Base-by-base conservation (phyloP, 345 rosid species). In the Toxicodendron radicans region DNA sequence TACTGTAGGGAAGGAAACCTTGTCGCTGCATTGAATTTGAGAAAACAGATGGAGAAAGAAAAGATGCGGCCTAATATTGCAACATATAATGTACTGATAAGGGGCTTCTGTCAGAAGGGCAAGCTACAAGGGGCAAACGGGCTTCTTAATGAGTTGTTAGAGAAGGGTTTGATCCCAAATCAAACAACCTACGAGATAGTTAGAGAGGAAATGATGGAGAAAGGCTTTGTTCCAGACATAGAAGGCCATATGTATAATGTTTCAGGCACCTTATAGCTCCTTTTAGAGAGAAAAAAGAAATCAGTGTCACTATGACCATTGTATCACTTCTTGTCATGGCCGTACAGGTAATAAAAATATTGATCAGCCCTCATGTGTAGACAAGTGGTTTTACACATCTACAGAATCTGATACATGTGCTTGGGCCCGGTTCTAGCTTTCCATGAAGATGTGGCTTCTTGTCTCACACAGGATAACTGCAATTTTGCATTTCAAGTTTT, bases 81-180 rank as follows among this genome's bases (percentile, higher is more conserved):
- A 9, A 87, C 97, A 1, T 90, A 80, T 74, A 93, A 93, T 59
- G 90, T 91, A 65, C 82, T 91, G 59, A 70, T 93, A 62, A 86
- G 79, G 75, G 98, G 93, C 41, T 86, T 84, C 51, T 91, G 88
- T 48, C 81, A 68, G 76, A 81, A 88, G 81, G 91, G 93, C 5
- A 91, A 85, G 73, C 68, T 93, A 68, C 90, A 90, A 80, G 83
- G 86, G 60, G 97, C 95, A 71, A 91, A 93, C 79, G 68, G 61
- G 72, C 86, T 92, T 72, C 88, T 94, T 70, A 92, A 92, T 85
- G 98, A 91, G 86, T 87, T 93, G 95, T 75, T 94, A 80, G 94
- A 94, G 90, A 88, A 81, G 82, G 98, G 97, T 80, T 56, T 94
- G 75, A 73, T 88, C 61, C 97, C 94, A 10, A 92, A 92, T 78